A percentile compares a stretch with the other conserved stretches of the same genome.
phyloP scores from a whole-genome alignment of 2,329 filamentous ascomycete species.

The Cryphonectria nitschkei region DNA sequence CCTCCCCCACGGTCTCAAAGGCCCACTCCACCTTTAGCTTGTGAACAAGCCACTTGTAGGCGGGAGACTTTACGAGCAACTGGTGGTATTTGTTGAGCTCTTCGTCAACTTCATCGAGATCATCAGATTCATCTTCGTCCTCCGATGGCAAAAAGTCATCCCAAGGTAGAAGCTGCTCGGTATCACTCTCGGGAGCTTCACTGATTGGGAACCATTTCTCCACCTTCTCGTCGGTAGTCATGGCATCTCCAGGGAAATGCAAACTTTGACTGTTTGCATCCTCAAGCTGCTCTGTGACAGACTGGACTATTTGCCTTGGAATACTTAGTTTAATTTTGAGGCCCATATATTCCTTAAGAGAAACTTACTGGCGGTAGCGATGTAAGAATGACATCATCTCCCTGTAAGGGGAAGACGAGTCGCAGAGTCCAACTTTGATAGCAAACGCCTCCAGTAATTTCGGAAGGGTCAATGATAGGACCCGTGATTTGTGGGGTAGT shows the following conservation, averaged over 20 bases:
- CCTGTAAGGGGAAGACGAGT: background rate
- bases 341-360: background rate
- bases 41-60: slow-evolving; percentile 13
- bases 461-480: background rate
- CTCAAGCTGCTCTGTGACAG: background rate
- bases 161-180: no score
- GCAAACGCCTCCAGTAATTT: slow-evolving; percentile 2
- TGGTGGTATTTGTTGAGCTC: background rate
- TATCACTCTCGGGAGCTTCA: no score
- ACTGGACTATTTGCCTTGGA: background rate
- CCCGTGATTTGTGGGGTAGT: background rate
- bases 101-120: background rate
- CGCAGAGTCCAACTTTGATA: slow-evolving; percentile 4
- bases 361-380: slow-evolving; percentile 13
- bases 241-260: background rate
- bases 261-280: background rate
- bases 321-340: background rate
- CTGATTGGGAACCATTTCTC: no score
- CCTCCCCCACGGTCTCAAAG: slow-evolving; percentile 4
- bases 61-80: slow-evolving; percentile 1
- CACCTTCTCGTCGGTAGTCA: background rate
- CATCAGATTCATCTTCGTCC: background rate
- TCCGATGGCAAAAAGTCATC: background rate
- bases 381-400: slow-evolving; percentile 12
- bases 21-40: background rate